Base-by-base conservation (phyloP, 306 rosid species). In the Prunus dulcis region DNA sequence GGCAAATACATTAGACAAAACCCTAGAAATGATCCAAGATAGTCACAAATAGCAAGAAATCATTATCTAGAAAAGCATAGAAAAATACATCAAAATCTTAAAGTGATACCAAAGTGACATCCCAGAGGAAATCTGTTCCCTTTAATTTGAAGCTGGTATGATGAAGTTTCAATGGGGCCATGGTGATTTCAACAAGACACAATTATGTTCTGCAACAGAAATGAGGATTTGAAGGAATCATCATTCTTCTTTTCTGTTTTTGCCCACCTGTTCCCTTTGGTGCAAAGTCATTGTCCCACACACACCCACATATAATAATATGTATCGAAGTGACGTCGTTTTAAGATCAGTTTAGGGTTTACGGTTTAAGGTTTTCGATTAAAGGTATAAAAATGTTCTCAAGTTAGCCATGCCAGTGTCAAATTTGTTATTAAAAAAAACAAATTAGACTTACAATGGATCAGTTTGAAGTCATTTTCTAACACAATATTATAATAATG, bases 111-210 rank as follows among this genome's bases (percentile, higher is more conserved):
- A 38, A 38, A 38, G 57, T 52, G 57, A 52, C 43, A 32, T 64
- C 69, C 49, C 15, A 64, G 34, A 47, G 20, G 28, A 9, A 28
- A n/a, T 34, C 3, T 27, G 19, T 17, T 64, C 63, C 25, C 30
- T 27, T 68, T 18, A 17, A 2, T 22, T 60, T 60, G 46, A 63
- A 69, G 70, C 13, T 2, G 81, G 62, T 27, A 45, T 66, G 45
- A 56, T 15, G 64, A 78, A 50, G 56, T 43, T 23, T 62, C 45
- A 8, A 62, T 55, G 57, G 51, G 63, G 43, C 22, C 64, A 56
- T 7, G 52, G 69, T 55, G 55, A 55, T 28, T 70, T 64, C 46
- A 55, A 46, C 45, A 73, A 73, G 61, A 79, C 73, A 70, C 72
- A 76, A 43, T 73, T 15, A 73, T 58, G 53, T 18, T 4, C 25